phyloP scores from a whole-genome alignment of 108 stramenopile species.

The Cyclotella choctawhatcheeana region DNA sequence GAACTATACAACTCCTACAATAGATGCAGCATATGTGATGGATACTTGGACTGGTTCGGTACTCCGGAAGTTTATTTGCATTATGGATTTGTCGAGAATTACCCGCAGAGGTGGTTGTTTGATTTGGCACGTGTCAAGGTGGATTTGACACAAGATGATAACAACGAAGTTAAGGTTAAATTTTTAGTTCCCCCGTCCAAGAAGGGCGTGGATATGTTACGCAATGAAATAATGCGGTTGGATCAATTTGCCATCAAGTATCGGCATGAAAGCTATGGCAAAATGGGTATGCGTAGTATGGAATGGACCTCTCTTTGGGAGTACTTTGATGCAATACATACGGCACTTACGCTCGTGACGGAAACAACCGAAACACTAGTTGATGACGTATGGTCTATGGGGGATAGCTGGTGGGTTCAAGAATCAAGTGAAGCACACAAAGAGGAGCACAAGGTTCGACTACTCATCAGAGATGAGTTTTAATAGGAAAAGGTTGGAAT shows the following conservation, averaged over 20 bases:
- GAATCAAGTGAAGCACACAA: not conserved
- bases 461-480: not conserved
- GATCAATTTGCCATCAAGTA: conserved; percentile 9
- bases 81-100: conserved; percentile 79
- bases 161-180: conserved; percentile 23
- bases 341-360: conserved; percentile 17
- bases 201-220: conserved; percentile 22
- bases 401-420: conserved; percentile 39
- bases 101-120: conserved; percentile 73
- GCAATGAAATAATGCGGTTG: conserved; percentile 5
- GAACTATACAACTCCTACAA: conserved; percentile 76
- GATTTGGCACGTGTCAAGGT: conserved; percentile 34
- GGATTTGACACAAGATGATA: conserved; percentile 30
- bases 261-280: not conserved
- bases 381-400: conserved; percentile 35
- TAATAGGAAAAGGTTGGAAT: not conserved
- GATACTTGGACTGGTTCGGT: conserved; percentile 44
- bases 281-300: not conserved
- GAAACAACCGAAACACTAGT: conserved; percentile 25
- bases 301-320: conserved; percentile 34
- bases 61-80: conserved; percentile 67
- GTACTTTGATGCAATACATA: conserved; percentile 43
- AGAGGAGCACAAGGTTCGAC: conserved; percentile 7
- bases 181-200: conserved; percentile 38
- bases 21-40: conserved; percentile 55